Evolutionary conservation across 2,329 filamentous ascomycete species (phyloP).

Genomic region (Ophiostoma piceae): DNA sequence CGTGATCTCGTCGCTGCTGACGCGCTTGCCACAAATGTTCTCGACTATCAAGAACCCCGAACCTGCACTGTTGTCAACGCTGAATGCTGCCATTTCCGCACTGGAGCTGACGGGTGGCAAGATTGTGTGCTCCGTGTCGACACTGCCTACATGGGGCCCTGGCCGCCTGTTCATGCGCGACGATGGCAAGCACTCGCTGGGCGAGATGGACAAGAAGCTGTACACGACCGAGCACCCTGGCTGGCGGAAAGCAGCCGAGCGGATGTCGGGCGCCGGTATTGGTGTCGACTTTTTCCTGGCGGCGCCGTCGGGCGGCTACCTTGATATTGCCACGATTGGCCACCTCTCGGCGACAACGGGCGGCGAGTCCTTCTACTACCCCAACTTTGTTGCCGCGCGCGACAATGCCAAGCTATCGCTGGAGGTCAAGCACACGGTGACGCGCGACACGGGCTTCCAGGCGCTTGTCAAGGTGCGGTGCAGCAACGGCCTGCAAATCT

Average conservation of each 20-base stretch:
- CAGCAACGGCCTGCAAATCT: constrained; percentile 90
- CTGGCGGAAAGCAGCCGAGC: constrained; percentile 80
- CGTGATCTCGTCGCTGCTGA: constrained; percentile 83
- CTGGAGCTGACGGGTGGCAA: constrained; percentile 86
- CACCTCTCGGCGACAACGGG: constrained; percentile 85
- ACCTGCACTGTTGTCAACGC: constrained; percentile 74
- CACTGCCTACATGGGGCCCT: constrained; percentile 88
- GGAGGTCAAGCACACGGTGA: constrained; percentile 81
- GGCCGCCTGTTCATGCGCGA: constrained; percentile 81
- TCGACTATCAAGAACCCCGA: constrained; percentile 84
- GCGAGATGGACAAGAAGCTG: constrained; percentile 87
- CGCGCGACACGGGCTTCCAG: constrained; percentile 88
- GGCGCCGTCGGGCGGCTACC: constrained; percentile 80
- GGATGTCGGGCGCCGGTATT: constrained; percentile 80
- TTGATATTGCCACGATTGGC: constrained; percentile 90
- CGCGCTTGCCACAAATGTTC: constrained; percentile 78
- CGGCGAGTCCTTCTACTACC: constrained; percentile 93
- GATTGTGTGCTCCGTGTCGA: constrained; percentile 78
- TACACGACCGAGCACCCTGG: constrained; percentile 83
- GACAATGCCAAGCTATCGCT: constrained; percentile 78
- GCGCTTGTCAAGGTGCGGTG: constrained; percentile 97
- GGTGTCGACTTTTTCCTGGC: constrained; percentile 94
- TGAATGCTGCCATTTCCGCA: constrained; percentile 79
- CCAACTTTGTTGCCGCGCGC: constrained; percentile 85
- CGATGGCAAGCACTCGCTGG: constrained; percentile 71